phyloP scores from a whole-genome alignment of 2,329 filamentous ascomycete genomes.

The Monascus ruber region DNA sequence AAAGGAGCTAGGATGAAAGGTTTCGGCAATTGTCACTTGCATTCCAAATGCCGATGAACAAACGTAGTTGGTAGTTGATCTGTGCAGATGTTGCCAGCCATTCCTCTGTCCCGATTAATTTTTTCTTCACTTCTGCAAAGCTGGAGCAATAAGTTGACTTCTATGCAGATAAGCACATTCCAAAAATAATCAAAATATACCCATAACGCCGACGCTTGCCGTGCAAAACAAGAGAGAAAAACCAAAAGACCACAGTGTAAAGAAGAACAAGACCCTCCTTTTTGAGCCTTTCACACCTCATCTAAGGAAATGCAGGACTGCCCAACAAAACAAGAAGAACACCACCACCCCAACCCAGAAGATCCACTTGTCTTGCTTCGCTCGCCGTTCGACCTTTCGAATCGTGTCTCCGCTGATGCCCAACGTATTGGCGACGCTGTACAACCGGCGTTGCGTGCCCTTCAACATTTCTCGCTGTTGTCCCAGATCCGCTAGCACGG shows the following conservation, averaged over 20 bases:
- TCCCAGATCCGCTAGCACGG: conserved; percentile 77
- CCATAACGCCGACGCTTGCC: conserved; percentile 22
- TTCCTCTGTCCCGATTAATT: too few species aligned
- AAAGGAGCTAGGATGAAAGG: too few species aligned
- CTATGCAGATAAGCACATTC: too few species aligned
- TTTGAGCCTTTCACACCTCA: conserved; percentile 26
- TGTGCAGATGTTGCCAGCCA: too few species aligned
- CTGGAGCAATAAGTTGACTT: too few species aligned
- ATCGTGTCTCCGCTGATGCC: conserved; percentile 94
- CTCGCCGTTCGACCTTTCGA: conserved; percentile 84
- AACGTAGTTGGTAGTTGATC: too few species aligned
- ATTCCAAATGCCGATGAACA: too few species aligned
- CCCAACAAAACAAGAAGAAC: conserved; percentile 86
- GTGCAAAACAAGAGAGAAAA: conserved; percentile 3
- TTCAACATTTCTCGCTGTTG: conserved; percentile 92
- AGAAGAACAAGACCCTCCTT: not conserved
- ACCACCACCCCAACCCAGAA: conserved; percentile 77
- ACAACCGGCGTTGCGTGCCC: conserved; percentile 79
- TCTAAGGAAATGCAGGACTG: conserved; percentile 74
- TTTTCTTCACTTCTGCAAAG: too few species aligned
- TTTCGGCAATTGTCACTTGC: too few species aligned
- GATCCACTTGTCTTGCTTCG: conserved; percentile 95
- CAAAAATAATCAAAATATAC: not conserved
- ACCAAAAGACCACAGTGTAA: not conserved
- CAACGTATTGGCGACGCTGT: conserved; percentile 85